Percentiles rank a stretch among this genome's conserved stretches.
phyloP scores from a whole-genome alignment of 148 eudicot species.

The Silene uniflora region DNA sequence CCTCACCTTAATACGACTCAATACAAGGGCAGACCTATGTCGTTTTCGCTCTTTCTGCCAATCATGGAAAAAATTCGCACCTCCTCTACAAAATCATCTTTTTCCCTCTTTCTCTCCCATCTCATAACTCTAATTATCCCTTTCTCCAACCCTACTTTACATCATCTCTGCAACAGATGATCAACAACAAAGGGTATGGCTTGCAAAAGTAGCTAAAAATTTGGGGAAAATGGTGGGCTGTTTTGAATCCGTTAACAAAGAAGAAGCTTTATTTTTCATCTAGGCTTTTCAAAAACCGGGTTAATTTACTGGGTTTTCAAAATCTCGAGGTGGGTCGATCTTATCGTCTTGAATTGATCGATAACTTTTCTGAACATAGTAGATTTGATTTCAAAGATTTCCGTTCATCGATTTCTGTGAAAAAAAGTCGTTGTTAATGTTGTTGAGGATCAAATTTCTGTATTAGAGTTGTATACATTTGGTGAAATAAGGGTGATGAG shows the following conservation, averaged over 20 bases:
- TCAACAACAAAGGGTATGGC: slow-evolving; percentile 7
- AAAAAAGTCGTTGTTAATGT: slow-evolving; percentile 12
- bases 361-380: neutral
- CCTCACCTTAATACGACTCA: slow-evolving; percentile 14
- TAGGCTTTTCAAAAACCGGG: no score
- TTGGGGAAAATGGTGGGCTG: slow-evolving; percentile 18
- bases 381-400: slow-evolving; percentile 20
- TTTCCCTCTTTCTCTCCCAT: slow-evolving; percentile 27
- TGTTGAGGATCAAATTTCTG: neutral
- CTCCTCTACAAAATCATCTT: slow-evolving; percentile 5
- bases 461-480: slow-evolving; percentile 14
- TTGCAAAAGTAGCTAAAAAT: slow-evolving; percentile 19
- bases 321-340: no score
- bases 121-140: slow-evolving; percentile 8
- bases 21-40: slow-evolving; percentile 16
- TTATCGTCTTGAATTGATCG: neutral
- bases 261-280: no score
- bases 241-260: no score
- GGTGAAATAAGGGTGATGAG: slow-evolving; percentile 17
- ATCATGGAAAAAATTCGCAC: slow-evolving; percentile 23
- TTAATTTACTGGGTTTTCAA: no score
- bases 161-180: slow-evolving; percentile 3
- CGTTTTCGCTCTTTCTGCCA: slow-evolving; percentile 29
- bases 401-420: slow-evolving; percentile 2
- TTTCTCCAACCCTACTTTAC: no score